A percentile compares a stretch with the other conserved stretches of the same genome.
Conservation (phyloP, 805 yeast species). For the Candida hungchunana region DNA sequence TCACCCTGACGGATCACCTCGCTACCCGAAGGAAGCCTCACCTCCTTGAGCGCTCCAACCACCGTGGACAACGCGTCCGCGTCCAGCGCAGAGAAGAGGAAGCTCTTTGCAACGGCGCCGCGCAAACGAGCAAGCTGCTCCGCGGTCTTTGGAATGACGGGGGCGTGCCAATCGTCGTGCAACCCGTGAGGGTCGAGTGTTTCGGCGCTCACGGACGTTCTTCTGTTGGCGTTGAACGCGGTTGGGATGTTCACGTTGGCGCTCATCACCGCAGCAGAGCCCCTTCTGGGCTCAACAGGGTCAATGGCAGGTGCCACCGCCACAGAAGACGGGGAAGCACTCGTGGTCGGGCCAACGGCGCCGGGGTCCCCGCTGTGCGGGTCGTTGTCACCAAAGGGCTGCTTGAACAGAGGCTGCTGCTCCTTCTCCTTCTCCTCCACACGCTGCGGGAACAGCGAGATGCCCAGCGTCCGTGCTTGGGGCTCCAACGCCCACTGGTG, state of each 20-base stretch:
- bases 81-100: conserved; percentile 81
- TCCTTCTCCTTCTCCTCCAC: conserved; percentile 19
- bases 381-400: conserved; percentile 58
- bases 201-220: conserved; percentile 90
- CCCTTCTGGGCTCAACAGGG: conserved; percentile 13
- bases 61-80: conserved; percentile 72
- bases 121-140: conserved; percentile 68
- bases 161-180: conserved; percentile 65
- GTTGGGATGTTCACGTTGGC: conserved; percentile 39
- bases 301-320: conserved; percentile 14
- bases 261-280: not conserved
- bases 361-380: conserved; percentile 60
- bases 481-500: conserved; percentile 47
- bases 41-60: conserved; percentile 78
- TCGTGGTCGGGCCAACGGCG: conserved; percentile 32
- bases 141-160: conserved; percentile 55
- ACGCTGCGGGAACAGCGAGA: conserved; percentile 40
- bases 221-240: conserved; percentile 71
- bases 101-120: conserved; percentile 71
- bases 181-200: conserved; percentile 73
- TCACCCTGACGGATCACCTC: conserved; percentile 87
- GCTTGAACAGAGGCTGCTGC: conserved; percentile 24
- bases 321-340: not conserved
- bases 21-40: conserved; percentile 50
- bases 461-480: conserved; percentile 46